These are phyloP conservation scores for Oidiodendron maius DNA, from an alignment of 495 filamentous ascomycete species.

Conservation along the genomic window DNA sequence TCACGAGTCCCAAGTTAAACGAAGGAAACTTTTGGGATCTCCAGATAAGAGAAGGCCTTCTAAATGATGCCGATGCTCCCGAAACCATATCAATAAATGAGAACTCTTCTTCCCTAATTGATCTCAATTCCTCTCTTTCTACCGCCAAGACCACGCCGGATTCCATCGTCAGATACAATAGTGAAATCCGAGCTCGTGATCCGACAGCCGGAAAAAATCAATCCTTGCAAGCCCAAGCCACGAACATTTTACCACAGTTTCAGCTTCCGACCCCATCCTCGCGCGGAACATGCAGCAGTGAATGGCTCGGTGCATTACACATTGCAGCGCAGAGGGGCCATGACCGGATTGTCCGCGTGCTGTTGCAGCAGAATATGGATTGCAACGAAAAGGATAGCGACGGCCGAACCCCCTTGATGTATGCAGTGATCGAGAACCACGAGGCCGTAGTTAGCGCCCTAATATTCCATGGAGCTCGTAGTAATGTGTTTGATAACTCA, in stretches of 20 bases:
- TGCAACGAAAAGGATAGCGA: conserved; percentile 25
- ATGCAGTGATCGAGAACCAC: conserved; percentile 13
- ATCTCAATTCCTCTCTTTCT: not conserved
- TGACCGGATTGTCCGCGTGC: conserved; percentile 13
- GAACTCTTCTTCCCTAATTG: not conserved
- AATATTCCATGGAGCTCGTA: conserved; percentile 24
- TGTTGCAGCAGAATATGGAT: conserved; percentile 19
- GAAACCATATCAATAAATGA: no score
- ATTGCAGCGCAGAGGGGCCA: conserved; percentile 23
- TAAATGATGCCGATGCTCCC: not conserved
- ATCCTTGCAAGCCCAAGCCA: no score
- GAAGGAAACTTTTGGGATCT: not conserved
- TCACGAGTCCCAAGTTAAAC: not conserved
- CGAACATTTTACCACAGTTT: no score
- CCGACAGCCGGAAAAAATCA: no score
- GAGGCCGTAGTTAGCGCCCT: conserved; percentile 13
- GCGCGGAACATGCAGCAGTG: not conserved
- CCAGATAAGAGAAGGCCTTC: not conserved
- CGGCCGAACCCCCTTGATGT: conserved; percentile 22
- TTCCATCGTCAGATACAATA: not conserved
- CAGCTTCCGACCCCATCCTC: not conserved
- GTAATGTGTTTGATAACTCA: conserved; percentile 14
- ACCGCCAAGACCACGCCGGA: not conserved
- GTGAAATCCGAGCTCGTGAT: no score
- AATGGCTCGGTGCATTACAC: conserved; percentile 23